Conservation (phyloP, 805 yeast species). For the Wickerhamomyces chambardii region DNA sequence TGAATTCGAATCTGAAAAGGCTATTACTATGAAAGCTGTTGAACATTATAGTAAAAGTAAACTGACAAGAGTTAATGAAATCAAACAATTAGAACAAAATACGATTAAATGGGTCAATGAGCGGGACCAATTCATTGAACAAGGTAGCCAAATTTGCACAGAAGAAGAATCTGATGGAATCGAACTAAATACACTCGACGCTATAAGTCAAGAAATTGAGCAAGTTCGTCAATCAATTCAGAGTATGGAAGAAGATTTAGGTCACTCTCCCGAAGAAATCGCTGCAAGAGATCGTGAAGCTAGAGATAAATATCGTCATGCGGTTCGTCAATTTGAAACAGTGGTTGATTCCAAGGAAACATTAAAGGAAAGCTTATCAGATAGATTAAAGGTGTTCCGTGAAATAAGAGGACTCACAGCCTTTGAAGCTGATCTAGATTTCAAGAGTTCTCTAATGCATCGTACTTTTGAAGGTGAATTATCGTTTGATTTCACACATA, state of each 20-base stretch:
- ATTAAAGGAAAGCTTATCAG: conserved; percentile 27
- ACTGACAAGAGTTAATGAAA: not conserved
- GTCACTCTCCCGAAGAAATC: conserved; percentile 48
- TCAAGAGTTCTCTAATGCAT: conserved; percentile 48
- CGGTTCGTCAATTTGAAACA: conserved; percentile 28
- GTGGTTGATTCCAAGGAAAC: conserved; percentile 24
- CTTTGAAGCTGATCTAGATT: conserved; percentile 41
- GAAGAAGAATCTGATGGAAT: conserved; percentile 33
- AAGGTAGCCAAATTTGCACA: conserved; percentile 25
- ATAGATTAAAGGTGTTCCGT: conserved; percentile 32
- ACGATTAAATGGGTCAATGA: not conserved
- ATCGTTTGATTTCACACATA: conserved; percentile 46
- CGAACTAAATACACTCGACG: conserved; percentile 33
- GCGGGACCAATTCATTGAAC: not conserved
- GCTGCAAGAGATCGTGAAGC: conserved; percentile 35
- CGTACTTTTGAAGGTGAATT: conserved; percentile 73
- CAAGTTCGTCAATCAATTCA: conserved; percentile 36
- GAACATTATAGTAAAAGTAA: not conserved
- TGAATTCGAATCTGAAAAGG: conserved; percentile 1
- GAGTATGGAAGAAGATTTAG: conserved; percentile 43
- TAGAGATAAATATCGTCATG: conserved; percentile 31
- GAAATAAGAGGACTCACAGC: conserved; percentile 31
- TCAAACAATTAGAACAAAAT: not conserved
- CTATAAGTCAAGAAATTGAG: conserved; percentile 39
- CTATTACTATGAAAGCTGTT: not conserved